phyloP scores from a whole-genome alignment of 139 green algal genomes.

The Diplosphaera chodatii region DNA sequence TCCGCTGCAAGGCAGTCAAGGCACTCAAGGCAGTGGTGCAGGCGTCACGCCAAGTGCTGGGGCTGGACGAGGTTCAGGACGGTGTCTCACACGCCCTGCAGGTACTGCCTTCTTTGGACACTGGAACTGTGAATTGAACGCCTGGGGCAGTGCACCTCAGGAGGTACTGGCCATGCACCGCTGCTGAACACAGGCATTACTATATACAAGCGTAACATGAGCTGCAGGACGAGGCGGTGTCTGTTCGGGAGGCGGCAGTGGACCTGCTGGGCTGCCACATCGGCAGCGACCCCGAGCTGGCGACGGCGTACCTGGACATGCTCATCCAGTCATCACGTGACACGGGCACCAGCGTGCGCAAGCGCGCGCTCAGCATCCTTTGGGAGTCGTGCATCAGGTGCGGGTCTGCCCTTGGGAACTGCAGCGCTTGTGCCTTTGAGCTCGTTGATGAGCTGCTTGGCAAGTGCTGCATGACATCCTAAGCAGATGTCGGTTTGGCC shows the following conservation, averaged over 20 bases:
- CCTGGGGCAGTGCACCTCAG: no score
- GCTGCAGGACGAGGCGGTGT: conserved; percentile 68
- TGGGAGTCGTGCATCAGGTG: conserved; percentile 65
- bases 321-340: conserved; percentile 53
- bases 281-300: conserved; percentile 39
- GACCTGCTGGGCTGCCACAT: conserved; percentile 75
- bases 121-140: no score
- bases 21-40: conserved; percentile 55
- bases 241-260: conserved; percentile 77
- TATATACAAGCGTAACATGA: no score
- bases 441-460: no score
- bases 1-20: conserved; percentile 56
- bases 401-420: no score
- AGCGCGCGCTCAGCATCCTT: conserved; percentile 73
- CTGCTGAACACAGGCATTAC: no score
- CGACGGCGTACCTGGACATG: conserved; percentile 62
- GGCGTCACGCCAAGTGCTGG: conserved; percentile 54
- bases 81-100: conserved; percentile 45
- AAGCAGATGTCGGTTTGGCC: no score
- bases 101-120: background rate
- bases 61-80: conserved; percentile 38
- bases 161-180: no score
- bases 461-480: no score
- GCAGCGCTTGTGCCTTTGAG: no score
- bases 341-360: conserved; percentile 68